Conservation (phyloP, 2,329 filamentous ascomycete species). For the Pseudocercospora eumusae region DNA sequence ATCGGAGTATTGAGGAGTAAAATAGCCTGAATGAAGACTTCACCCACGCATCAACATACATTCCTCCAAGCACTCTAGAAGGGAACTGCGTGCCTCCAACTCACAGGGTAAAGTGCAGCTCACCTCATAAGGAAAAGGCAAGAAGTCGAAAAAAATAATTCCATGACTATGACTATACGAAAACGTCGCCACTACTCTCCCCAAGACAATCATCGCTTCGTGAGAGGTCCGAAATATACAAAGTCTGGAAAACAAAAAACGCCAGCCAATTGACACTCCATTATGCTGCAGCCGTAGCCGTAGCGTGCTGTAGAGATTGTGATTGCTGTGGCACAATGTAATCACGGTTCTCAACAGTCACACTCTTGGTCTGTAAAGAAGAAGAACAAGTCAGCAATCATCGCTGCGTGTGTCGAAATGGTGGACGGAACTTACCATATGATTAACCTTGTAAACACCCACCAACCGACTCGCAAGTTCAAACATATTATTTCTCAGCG, state of each 20-base stretch:
- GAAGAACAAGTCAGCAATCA: constrained; percentile 12
- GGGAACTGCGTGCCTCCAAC: no score
- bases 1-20: background rate
- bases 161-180: background rate
- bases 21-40: background rate
- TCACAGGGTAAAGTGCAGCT: no score
- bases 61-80: background rate
- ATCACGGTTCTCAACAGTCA: constrained; percentile 55
- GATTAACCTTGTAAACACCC: constrained; percentile 98
- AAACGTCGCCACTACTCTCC: background rate
- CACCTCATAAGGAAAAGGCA: no score
- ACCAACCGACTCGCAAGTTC: constrained; percentile 93
- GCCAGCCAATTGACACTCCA: no score
- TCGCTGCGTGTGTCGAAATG: background rate
- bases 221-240: background rate
- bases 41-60: constrained; percentile 12
- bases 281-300: background rate
- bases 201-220: background rate
- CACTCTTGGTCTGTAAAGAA: constrained; percentile 51
- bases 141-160: no score
- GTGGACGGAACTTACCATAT: constrained; percentile 63
- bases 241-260: background rate
- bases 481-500: constrained; percentile 98
- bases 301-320: constrained; percentile 7
- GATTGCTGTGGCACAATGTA: constrained; percentile 41